Percentiles rank a stretch among this genome's conserved stretches.
These are phyloP conservation scores for Prunus mume DNA, from an alignment of 306 rosid species.

Conservation along the genomic window DNA sequence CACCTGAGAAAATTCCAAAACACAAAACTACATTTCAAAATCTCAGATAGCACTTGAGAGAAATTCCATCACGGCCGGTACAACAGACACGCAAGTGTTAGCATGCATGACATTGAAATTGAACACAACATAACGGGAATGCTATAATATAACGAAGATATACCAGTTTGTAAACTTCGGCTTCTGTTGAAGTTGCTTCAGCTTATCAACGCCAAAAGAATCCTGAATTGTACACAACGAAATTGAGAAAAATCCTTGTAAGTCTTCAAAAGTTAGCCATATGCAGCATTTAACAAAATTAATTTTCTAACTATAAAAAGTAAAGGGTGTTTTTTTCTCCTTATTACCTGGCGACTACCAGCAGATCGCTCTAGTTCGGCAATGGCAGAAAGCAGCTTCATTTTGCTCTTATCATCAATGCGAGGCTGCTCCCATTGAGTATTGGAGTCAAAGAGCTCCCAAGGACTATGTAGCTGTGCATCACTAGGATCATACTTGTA, in stretches of 20 bases:
- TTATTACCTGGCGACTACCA: constrained; percentile 59
- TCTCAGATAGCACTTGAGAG: neutral
- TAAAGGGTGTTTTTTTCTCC: neutral
- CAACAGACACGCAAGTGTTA: neutral
- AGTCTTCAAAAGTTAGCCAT: neutral
- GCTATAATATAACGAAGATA: neutral
- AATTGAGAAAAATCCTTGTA: constrained; percentile 12
- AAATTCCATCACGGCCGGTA: neutral
- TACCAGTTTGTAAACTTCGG: constrained; percentile 78
- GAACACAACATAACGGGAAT: neutral
- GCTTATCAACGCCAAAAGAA: constrained; percentile 64
- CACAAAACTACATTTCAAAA: neutral
- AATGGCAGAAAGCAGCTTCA: constrained; percentile 52
- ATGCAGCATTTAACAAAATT: neutral
- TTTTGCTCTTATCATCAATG: constrained; percentile 51
- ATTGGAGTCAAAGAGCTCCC: constrained; percentile 87
- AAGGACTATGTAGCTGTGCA: constrained; percentile 83
- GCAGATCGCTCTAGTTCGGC: constrained; percentile 55
- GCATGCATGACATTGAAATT: neutral
- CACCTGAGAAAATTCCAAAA: constrained; percentile 54
- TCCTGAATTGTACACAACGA: constrained; percentile 54
- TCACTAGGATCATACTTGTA: constrained; percentile 73
- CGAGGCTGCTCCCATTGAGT: constrained; percentile 77
- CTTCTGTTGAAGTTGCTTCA: constrained; percentile 57
- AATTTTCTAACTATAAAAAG: neutral